These are phyloP conservation scores for Fomitopsis pulvina DNA, from an alignment of 768 basidiomycete species.

Conservation along the genomic window DNA sequence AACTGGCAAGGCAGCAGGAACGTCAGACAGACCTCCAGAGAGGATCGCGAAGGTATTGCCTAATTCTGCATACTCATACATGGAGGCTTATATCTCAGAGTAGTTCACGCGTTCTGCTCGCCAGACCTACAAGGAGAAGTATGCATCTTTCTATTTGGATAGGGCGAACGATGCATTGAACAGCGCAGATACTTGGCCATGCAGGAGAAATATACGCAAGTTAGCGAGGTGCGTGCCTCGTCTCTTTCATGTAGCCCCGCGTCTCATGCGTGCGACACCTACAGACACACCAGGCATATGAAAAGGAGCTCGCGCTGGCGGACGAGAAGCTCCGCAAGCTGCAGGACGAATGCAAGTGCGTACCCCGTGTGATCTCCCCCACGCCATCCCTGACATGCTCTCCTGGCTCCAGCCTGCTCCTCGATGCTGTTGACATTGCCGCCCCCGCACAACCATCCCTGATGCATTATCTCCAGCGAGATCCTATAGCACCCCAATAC, in stretches of 20 bases:
- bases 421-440: constrained; percentile 26
- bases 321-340: constrained; percentile 21
- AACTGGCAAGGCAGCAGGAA: background rate
- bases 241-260: background rate
- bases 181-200: background rate
- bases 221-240: background rate
- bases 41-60: background rate
- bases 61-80: background rate
- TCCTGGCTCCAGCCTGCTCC: constrained; percentile 17
- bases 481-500: constrained; percentile 23
- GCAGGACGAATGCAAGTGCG: constrained; percentile 25
- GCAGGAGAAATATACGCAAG: background rate
- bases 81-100: too few species aligned
- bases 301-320: constrained; percentile 18
- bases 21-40: background rate
- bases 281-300: constrained; percentile 18
- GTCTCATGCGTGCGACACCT: background rate
- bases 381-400: background rate
- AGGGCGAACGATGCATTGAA: background rate
- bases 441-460: constrained; percentile 21
- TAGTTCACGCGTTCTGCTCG: background rate
- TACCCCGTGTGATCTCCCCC: background rate
- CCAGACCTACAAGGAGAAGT: constrained; percentile 16
- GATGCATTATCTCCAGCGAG: constrained; percentile 20
- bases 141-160: background rate